phyloP scores from a whole-genome alignment of 2,329 filamentous ascomycete species.

The Aphanocladium album region DNA sequence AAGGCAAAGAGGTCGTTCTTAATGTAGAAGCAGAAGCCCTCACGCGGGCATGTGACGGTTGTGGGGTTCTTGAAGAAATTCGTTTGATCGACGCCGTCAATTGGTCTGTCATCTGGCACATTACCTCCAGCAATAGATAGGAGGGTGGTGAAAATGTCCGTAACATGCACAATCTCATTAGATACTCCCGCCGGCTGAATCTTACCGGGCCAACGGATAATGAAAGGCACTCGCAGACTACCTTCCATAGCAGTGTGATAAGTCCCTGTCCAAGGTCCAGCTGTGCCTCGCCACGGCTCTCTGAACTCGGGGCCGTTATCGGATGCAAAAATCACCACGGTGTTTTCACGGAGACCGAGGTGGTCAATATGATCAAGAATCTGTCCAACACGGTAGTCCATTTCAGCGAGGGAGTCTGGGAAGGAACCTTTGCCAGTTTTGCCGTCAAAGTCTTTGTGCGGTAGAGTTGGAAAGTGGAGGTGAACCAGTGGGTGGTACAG shows the following conservation, averaged over 20 bases:
- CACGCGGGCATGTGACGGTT: conserved; percentile 12
- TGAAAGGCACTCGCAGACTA: conserved; percentile 30
- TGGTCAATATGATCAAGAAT: conserved; percentile 27
- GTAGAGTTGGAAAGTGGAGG: conserved; percentile 29
- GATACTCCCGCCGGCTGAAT: conserved; percentile 23
- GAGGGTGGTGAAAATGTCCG: conserved; percentile 28
- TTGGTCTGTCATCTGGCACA: conserved; percentile 14
- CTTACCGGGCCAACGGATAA: conserved; percentile 28
- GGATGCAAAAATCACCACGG: conserved; percentile 26
- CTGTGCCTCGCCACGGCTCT: conserved; percentile 26
- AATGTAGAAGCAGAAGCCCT: conserved; percentile 29
- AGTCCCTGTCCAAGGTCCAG: conserved; percentile 30
- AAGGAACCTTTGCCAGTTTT: conserved; percentile 27
- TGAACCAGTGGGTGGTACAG: conserved; percentile 30
- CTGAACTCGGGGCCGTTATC: conserved; percentile 33
- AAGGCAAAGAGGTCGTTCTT: conserved; percentile 30
- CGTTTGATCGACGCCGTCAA: conserved; percentile 27
- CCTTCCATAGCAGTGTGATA: conserved; percentile 34
- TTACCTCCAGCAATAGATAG: conserved; percentile 18
- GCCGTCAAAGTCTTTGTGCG: conserved; percentile 25
- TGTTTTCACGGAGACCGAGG: conserved; percentile 25
- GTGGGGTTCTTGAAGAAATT: conserved; percentile 22
- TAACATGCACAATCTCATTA: conserved; percentile 30
- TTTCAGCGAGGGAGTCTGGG: conserved; percentile 29
- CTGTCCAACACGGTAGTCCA: conserved; percentile 28